These are phyloP conservation scores for Saxophila tyrrhenica DNA, from an alignment of 495 filamentous ascomycete species.

Conservation along the genomic window DNA sequence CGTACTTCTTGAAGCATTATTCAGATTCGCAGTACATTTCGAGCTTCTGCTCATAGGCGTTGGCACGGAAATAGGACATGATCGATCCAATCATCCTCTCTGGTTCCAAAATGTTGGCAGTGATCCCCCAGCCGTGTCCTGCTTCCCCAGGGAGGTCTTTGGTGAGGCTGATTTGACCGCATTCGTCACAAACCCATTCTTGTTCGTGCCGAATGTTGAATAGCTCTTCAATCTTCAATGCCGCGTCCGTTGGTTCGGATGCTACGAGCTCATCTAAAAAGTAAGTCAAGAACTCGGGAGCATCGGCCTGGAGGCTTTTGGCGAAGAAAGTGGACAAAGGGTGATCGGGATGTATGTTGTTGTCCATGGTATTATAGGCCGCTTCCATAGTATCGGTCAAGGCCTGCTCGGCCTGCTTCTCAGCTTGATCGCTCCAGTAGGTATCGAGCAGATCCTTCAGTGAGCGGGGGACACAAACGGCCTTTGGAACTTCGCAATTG, in stretches of 20 bases:
- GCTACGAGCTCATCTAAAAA: not conserved
- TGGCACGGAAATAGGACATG: not conserved
- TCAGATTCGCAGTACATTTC: not conserved
- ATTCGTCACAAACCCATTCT: slow-evolving; percentile 1
- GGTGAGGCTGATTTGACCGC: not conserved
- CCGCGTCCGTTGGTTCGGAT: not conserved
- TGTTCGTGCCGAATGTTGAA: not conserved
- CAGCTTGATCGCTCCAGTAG: no score
- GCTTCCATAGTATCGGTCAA: no score
- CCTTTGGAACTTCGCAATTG: not conserved
- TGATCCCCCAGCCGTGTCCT: not conserved
- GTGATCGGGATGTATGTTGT: no score
- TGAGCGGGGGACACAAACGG: not conserved
- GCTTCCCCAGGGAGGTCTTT: not conserved
- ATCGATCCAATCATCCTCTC: not conserved
- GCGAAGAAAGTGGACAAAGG: no score
- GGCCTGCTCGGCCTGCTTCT: no score
- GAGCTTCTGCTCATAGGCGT: not conserved
- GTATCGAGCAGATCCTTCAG: not conserved
- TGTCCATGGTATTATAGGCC: no score
- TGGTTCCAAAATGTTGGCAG: not conserved
- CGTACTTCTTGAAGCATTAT: not conserved
- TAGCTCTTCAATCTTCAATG: not conserved
- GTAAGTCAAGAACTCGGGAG: slow-evolving; percentile 2
- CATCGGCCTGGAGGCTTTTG: slow-evolving; percentile 2